A percentile compares a stretch with the other conserved stretches of the same genome.
Evolutionary conservation across 495 filamentous ascomycete species (phyloP).

Genomic region (Aspergillus avenaceus): DNA sequence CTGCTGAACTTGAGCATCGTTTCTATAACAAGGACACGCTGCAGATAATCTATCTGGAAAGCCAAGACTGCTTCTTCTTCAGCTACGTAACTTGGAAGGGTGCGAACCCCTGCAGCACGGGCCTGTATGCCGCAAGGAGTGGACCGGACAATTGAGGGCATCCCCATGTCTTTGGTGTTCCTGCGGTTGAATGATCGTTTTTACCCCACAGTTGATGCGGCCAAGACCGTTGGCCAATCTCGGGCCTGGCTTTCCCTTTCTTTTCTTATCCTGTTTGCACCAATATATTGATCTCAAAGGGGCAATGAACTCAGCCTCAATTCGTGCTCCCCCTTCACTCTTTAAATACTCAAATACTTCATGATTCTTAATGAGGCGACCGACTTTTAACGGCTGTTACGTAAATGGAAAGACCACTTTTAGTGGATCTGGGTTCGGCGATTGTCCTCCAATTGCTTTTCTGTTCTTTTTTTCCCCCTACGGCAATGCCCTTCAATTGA

Average conservation of each 20-base stretch:
- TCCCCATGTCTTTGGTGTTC: conserved; percentile 11
- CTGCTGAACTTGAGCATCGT: background rate
- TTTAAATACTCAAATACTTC: too few species aligned
- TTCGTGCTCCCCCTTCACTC: background rate
- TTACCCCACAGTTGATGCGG: conserved; percentile 6
- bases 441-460: too few species aligned
- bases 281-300: conserved; percentile 16
- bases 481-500: too few species aligned
- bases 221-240: conserved; percentile 5
- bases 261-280: background rate
- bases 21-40: background rate
- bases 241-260: background rate
- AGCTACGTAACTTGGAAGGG: background rate
- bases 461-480: too few species aligned
- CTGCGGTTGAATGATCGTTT: conserved; percentile 8
- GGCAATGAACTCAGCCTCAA: conserved; percentile 3
- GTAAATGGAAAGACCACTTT: background rate
- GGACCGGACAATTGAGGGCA: conserved; percentile 14
- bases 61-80: background rate
- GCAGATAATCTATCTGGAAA: background rate
- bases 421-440: too few species aligned
- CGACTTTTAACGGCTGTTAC: background rate
- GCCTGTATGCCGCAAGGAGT: conserved; percentile 21
- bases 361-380: background rate
- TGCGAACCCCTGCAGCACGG: conserved; percentile 18